A percentile compares a stretch with the other conserved stretches of the same genome.
Evolutionary conservation across 768 basidiomycete genomes (phyloP).

Genomic region (Amanita rubescens): DNA sequence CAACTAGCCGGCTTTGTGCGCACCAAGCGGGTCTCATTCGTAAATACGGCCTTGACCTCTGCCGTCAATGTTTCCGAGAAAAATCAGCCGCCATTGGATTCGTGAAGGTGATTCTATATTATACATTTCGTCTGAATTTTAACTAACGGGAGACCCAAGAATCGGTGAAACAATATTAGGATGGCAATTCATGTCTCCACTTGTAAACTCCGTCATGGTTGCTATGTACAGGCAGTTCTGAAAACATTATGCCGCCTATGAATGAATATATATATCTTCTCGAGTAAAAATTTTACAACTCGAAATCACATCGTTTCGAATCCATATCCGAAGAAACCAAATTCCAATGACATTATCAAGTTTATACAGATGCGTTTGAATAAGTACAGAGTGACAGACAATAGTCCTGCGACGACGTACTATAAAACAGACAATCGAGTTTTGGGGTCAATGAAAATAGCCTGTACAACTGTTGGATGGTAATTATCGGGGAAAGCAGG

Average conservation of each 20-base stretch:
- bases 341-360: conserved; percentile 34
- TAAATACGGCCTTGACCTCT: conserved; percentile 95
- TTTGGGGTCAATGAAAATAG: conserved; percentile 42
- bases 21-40: conserved; percentile 98
- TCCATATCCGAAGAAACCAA: conserved; percentile 3
- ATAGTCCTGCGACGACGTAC: conserved; percentile 54
- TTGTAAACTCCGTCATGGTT: neutral
- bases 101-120: conserved; percentile 62
- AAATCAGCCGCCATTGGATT: conserved; percentile 91
- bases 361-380: conserved; percentile 51
- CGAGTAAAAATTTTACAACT: too few species aligned
- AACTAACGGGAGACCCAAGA: conserved; percentile 21
- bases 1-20: conserved; percentile 80
- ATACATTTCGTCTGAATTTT: neutral
- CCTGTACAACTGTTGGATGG: conserved; percentile 55
- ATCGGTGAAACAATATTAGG: conserved; percentile 30
- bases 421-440: conserved; percentile 65
- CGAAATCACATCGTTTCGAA: too few species aligned
- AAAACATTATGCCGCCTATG: neutral
- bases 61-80: conserved; percentile 98
- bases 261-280: neutral
- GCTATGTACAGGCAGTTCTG: neutral
- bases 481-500: conserved; percentile 37
- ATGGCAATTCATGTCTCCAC: neutral
- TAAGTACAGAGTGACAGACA: conserved; percentile 70